Evolutionary conservation across 78 protist genomes (phyloP), one percentile per base, ranked within the genome.

Genomic region (Dictyostelium brefeldianum): DNA sequence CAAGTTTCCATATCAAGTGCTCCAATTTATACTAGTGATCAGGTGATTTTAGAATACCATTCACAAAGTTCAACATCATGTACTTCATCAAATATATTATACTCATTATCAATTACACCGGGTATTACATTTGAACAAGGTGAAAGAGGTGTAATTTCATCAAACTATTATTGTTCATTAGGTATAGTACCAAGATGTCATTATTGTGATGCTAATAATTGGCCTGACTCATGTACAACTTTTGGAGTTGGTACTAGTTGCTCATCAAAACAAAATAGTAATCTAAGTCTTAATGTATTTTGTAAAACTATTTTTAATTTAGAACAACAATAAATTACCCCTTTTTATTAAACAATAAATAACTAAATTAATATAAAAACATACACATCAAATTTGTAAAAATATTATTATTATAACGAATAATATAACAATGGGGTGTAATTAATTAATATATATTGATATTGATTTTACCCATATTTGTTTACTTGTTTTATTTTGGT

Each of bases 251-350:
- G 31, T 22, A 62, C n/a, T 25, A 62, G 70, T 25, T 62, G 70
- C 10, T 25, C 70, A 4, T 62, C 70, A 62, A 62, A 25, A 22
- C 43, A 62, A 62, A 62, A 62, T 10, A 62, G 22, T 25, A 62
- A 62, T 62, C 27, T 62, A 62, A 62, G 27, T 62, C 70, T 62
- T 62, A 62, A 62, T 4, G 36, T 62, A 62, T 62, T 9, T 62
- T 62, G 70, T 25, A 62, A 62, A 62, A 62, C 70, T 25, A 62
- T 62, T 9, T 62, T 62, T 25, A 25, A 62, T 57, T n/a, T n/a
- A n/a, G n/a, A n/a, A n/a, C n/a, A n/a, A n/a, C n/a, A n/a, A n/a
- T n/a, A n/a, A n/a, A n/a, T n/a, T n/a, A n/a, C n/a, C n/a, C n/a
- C n/a, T n/a, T n/a, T n/a, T n/a, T n/a, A n/a, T n/a, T n/a, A n/a